Evolutionary conservation across 2,329 filamentous ascomycete genomes (phyloP).

Genomic region (Curvularia verruculosa): DNA sequence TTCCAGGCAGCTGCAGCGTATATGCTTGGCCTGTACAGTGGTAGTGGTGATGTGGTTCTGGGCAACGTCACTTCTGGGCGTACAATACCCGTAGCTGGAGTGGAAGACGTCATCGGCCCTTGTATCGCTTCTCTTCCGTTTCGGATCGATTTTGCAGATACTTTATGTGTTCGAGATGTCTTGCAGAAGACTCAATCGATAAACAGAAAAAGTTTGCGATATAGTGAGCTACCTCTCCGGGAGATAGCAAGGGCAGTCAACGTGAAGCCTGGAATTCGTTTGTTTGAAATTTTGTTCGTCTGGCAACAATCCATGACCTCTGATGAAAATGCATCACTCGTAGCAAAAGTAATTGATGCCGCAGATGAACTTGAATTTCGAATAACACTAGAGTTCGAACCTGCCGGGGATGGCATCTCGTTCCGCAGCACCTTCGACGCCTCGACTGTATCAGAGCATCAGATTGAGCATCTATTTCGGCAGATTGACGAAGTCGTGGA

Average conservation of each 20-base stretch:
- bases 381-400: constrained; percentile 77
- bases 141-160: constrained; percentile 64
- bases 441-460: constrained; percentile 59
- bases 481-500: constrained; percentile 66
- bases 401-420: constrained; percentile 55
- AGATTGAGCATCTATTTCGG: constrained; percentile 62
- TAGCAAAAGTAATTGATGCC: constrained; percentile 64
- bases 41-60: constrained; percentile 70
- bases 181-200: constrained; percentile 67
- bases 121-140: constrained; percentile 79
- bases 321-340: constrained; percentile 33
- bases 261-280: constrained; percentile 58
- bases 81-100: constrained; percentile 69
- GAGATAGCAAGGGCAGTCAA: constrained; percentile 70
- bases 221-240: constrained; percentile 68
- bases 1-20: constrained; percentile 76
- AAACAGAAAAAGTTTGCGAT: constrained; percentile 69
- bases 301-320: constrained; percentile 76
- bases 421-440: constrained; percentile 63
- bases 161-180: constrained; percentile 64
- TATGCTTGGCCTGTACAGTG: constrained; percentile 69
- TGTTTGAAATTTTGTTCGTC: constrained; percentile 82
- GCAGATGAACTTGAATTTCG: constrained; percentile 77
- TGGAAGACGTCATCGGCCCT: constrained; percentile 79
- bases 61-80: constrained; percentile 84